Evolutionary conservation across 2,329 filamentous ascomycete genomes (phyloP), one percentile per base, ranked within the genome.

Genomic region (Blastomyces parvus): DNA sequence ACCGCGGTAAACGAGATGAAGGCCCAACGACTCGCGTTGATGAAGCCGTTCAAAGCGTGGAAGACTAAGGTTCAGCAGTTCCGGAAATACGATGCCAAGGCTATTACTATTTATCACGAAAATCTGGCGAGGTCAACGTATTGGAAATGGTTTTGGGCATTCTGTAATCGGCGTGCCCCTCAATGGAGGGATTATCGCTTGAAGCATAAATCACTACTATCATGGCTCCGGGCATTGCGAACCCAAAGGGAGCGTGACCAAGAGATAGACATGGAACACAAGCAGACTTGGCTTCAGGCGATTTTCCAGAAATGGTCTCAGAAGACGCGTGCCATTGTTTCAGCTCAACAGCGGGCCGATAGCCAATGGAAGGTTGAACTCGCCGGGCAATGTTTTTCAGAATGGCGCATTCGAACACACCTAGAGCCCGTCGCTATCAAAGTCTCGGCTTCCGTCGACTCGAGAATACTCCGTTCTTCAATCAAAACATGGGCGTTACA

Each of bases 1-100:
- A 87, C 86, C 0, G 79, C 80, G 0, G 80, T 84, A 59, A 86
- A 88, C 66, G 81, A 85, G 62, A 69, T 80, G 52, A 82, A 82
- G 67, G 76, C 78, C 13, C 78, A 80, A 53, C 74, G 81, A 42
- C 81, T 86, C 63, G 76, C 82, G 22, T 68, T 84, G 8, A 78
- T 75, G 57, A 84, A 81, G 63, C 86, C 84, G 60, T 78, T 87
- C 59, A 70, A 71, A 6, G 69, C 76, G n/a, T 88, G 84, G 81
- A 79, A 77, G 52, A 73, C 74, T 55, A 79, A 76, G 36, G 70
- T 77, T 2, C 72, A 72, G 7, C 69, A 71, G 53, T 66, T 79
- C 6, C 73, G 70, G 3, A 70, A 71, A 5, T 70, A 76, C 36
- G 70, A 78, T 30, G 66, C 71, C 1, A 67, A 71, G 60, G 77